Base-by-base conservation (phyloP, 2,329 filamentous ascomycete species). In the Alternaria ethzedia region DNA sequence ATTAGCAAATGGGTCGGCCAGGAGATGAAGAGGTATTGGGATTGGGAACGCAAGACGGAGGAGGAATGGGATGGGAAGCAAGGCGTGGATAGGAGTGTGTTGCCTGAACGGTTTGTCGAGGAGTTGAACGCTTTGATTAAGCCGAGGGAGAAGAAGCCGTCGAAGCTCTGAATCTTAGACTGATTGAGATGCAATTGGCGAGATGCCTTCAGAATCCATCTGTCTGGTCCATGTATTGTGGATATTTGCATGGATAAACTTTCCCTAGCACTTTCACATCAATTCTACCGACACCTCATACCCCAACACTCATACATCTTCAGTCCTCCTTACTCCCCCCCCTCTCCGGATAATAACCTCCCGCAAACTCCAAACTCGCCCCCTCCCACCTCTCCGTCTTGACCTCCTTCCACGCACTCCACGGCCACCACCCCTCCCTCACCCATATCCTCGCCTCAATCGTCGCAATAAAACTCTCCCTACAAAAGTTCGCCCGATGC, bases 311-410 rank as follows among this genome's bases (percentile, higher is more conserved):
- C 28, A 10, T 52, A 9, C 23, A 7, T 28, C 50, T 45, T 55
- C n/a, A 68, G 6, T 69, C 64, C 50, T 81, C 71, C 54, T 77
- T 78, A 23, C 76, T 75, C 58, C 80, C 67, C 3, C 82, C 83
- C 45, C 78, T 77, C 26, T 77, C 79, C 7, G 79, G 79, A 73
- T 83, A 85, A 67, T 83, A 85, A 1, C 71, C 81, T 0, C 82
- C 84, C 1, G 83, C 84, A 76, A 85, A 86, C 64, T 86, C 84
- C 59, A 86, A 61, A 72, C 83, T 83, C 25, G 76, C 82, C 11
- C 75, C 71, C 51, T 82, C 78, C 64, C 84, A 85, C 45, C 57
- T 70, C 51, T 83, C 82, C 61, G 74, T 76, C 52, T 75, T 72
- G 1, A 83, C 67, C 63, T 80, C 64, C 54, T 70, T 74, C 83